Percentiles rank a stretch among this genome's conserved stretches.
These are phyloP conservation scores for Teunomyces cretensis DNA, from an alignment of 805 yeast species.

Conservation along the genomic window DNA sequence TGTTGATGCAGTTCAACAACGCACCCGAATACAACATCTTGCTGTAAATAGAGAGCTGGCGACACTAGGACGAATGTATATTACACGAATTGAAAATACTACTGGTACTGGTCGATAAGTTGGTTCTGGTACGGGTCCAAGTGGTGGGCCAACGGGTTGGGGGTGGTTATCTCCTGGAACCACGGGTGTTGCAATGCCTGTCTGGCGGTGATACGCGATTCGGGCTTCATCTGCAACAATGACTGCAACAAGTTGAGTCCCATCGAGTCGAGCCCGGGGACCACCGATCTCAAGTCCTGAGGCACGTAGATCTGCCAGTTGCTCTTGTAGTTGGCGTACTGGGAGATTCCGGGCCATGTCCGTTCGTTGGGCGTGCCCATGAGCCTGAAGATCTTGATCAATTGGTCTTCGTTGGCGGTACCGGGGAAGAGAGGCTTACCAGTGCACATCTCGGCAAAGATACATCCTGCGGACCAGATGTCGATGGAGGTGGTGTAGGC, in stretches of 20 bases:
- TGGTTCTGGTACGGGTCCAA: conserved; percentile 35
- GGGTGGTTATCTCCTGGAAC: conserved; percentile 70
- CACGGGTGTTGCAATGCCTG: conserved; percentile 70
- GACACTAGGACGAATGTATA: background rate
- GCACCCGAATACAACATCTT: conserved; percentile 7
- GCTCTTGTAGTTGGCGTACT: conserved; percentile 80
- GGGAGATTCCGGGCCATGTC: conserved; percentile 96
- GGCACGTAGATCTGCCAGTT: conserved; percentile 85
- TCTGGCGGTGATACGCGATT: conserved; percentile 57
- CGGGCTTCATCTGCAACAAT: conserved; percentile 61
- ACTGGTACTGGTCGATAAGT: conserved; percentile 9
- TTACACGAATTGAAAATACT: background rate
- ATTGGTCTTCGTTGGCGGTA: conserved; percentile 92
- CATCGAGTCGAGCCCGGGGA: conserved; percentile 67
- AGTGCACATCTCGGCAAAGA: conserved; percentile 97
- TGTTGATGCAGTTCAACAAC: conserved; percentile 13
- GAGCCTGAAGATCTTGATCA: conserved; percentile 83
- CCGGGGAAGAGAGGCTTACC: conserved; percentile 97
- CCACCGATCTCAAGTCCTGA: conserved; percentile 72
- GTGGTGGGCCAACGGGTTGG: conserved; percentile 33
- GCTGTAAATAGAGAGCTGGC: background rate
- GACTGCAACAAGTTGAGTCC: conserved; percentile 67
- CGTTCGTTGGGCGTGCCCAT: conserved; percentile 97
- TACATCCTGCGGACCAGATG: conserved; percentile 98
- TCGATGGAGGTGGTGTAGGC: conserved; percentile 96